These are phyloP conservation scores for Lojkania enalia DNA, from an alignment of 2,329 filamentous ascomycete species.

Conservation along the genomic window DNA sequence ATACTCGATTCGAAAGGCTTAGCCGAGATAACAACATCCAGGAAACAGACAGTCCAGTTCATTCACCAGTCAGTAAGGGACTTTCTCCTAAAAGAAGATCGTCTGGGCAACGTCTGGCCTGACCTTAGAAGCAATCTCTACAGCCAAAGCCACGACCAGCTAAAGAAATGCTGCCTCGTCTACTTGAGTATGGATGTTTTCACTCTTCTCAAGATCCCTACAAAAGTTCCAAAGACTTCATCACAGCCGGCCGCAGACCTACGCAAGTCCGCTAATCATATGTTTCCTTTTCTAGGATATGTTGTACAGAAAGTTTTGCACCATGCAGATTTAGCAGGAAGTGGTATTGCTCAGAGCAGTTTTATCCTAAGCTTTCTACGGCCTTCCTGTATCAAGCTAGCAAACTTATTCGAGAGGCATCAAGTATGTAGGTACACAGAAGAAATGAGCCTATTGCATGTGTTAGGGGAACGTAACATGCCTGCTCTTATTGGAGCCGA, in stretches of 20 bases:
- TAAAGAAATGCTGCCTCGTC: slow-evolving; percentile 49
- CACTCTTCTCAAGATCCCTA: slow-evolving; percentile 3
- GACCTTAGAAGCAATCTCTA: slow-evolving; percentile 38
- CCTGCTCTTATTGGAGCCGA: slow-evolving; percentile 34
- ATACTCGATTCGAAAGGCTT: slow-evolving; percentile 32
- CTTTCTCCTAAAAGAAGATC: slow-evolving; percentile 46
- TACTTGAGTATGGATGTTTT: slow-evolving; percentile 41
- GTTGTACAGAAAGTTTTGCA: slow-evolving; percentile 47
- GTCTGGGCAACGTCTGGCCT: slow-evolving; percentile 35
- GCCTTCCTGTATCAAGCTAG: slow-evolving; percentile 28
- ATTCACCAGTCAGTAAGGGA: slow-evolving; percentile 40
- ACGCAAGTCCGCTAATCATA: slow-evolving; percentile 12
- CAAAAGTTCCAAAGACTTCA: slow-evolving; percentile 10
- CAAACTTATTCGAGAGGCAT: slow-evolving; percentile 39
- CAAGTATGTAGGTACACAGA: slow-evolving; percentile 14
- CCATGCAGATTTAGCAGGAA: slow-evolving; percentile 47
- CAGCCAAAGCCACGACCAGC: slow-evolving; percentile 46
- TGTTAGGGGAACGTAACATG: slow-evolving; percentile 20
- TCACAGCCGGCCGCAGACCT: slow-evolving; percentile 10
- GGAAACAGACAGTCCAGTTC: slow-evolving; percentile 32
- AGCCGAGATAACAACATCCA: slow-evolving; percentile 19
- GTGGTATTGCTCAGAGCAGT: slow-evolving; percentile 17
- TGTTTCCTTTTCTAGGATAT: slow-evolving; percentile 54
- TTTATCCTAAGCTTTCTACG: slow-evolving; percentile 26
- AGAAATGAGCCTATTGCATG: slow-evolving; percentile 20